Conservation (phyloP, 306 rosid genomes). For the Vigna radiata region DNA sequence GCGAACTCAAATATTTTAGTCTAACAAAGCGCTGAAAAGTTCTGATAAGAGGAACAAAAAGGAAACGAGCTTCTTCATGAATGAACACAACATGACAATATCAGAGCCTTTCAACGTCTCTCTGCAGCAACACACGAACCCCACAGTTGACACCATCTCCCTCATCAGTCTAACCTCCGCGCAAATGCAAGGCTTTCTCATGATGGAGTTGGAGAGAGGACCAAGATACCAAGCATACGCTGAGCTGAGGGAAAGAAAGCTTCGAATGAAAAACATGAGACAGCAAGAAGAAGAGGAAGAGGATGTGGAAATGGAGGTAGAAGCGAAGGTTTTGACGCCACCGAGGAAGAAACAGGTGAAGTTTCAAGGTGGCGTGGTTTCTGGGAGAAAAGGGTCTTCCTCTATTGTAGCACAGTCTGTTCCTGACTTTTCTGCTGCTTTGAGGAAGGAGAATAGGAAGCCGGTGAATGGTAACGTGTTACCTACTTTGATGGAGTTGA, state of each 20-base stretch:
- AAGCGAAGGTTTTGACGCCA: slow-evolving; percentile 47
- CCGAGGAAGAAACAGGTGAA: slow-evolving; percentile 79
- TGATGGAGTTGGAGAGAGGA: slow-evolving; percentile 79
- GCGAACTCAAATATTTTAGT: slow-evolving; percentile 46
- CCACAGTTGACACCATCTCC: slow-evolving; percentile 25
- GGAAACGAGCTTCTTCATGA: not conserved
- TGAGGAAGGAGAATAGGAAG: slow-evolving; percentile 83
- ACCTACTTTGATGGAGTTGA: slow-evolving; percentile 61
- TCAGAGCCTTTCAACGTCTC: slow-evolving; percentile 43
- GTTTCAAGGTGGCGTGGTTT: slow-evolving; percentile 45
- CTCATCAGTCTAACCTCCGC: slow-evolving; percentile 38
- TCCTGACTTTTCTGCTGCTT: slow-evolving; percentile 76
- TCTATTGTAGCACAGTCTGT: slow-evolving; percentile 87
- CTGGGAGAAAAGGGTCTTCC: slow-evolving; percentile 49
- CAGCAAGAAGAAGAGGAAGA: slow-evolving; percentile 10
- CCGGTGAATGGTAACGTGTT: slow-evolving; percentile 47
- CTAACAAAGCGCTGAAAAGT: slow-evolving; percentile 11
- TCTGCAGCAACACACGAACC: slow-evolving; percentile 34
- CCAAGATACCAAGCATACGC: slow-evolving; percentile 81
- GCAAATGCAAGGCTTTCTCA: not conserved
- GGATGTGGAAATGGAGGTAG: slow-evolving; percentile 16
- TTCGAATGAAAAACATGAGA: slow-evolving; percentile 50
- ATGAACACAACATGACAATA: not conserved
- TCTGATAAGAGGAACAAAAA: slow-evolving; percentile 10
- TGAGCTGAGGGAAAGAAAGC: slow-evolving; percentile 66